Base-by-base conservation (phyloP, 164 flowering plant genomes). In the Vitis rupestris region DNA sequence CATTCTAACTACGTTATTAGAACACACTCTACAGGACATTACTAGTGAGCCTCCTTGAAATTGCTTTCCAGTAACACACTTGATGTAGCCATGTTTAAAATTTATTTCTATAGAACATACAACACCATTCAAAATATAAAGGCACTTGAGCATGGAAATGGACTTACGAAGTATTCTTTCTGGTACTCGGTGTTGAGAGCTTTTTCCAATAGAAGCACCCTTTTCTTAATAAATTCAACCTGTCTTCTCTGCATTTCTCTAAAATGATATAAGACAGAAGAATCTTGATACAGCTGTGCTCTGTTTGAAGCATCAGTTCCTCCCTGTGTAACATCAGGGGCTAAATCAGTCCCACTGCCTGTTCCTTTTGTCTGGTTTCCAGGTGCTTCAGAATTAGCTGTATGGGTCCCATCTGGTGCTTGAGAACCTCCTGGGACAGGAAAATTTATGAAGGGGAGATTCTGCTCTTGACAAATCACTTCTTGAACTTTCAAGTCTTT, bases 121-220 rank as follows among this genome's bases (percentile, higher is more conserved):
- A 37, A 37, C 44, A 37, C 44, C 7, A 37, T 37, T 37, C 44
- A 37, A 37, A 37, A 37, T 37, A 37, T 37, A 6, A 37, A 2
- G 44, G 44, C 44, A 37, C 6, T 37, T 37, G 44, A 37, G 44
- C 44, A 37, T 10, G n/a, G 8, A 30, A 56, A 72, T 27, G 17
- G 68, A 81, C 99, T 91, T 82, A 95, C 99, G 75, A 66, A 88
- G 72, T 59, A 78, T 70, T 73, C 84, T 72, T 87, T 89, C 74
- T 87, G 90, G 75, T 82, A 84, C 78, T 96, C 99, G 55, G 86
- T 85, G 70, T 82, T 85, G 51, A 90, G 85, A 54, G 81, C 97
- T 76, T 90, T 96, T 75, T 96, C 98, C 81, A 96, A 76, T 52
- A 96, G 97, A 52, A 88, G 87, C 52, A 93, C 98, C 73, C 99